phyloP scores from a whole-genome alignment of 192 early-diverging fungal genomes.

The Entomortierella chlamydospora region DNA sequence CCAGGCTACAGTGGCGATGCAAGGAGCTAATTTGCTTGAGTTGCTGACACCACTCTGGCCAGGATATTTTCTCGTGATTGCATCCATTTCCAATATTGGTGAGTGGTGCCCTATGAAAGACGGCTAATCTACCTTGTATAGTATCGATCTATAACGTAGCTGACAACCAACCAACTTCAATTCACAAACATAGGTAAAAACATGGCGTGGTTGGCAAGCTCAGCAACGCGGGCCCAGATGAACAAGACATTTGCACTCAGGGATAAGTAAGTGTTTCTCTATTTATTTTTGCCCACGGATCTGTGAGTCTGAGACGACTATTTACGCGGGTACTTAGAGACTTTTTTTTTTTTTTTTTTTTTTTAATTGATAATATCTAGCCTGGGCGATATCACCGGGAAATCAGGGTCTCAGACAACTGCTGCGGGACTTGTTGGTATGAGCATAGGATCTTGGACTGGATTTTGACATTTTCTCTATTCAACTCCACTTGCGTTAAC shows the following conservation, averaged over 20 bases:
- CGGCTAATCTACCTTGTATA: too few relatives aligned
- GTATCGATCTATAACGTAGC: too few relatives aligned
- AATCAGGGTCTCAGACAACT: slow-evolving; percentile 84
- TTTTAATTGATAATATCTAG: slow-evolving; percentile 13
- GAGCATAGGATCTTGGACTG: slow-evolving; percentile 2
- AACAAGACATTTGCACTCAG: slow-evolving; percentile 77
- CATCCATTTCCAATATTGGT: slow-evolving; percentile 84
- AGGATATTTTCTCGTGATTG: slow-evolving; percentile 77
- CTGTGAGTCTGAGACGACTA: neutral
- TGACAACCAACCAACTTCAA: too few relatives aligned
- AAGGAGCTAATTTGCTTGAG: slow-evolving; percentile 79
- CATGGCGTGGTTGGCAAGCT: slow-evolving; percentile 86
- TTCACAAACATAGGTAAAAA: slow-evolving; percentile 79
- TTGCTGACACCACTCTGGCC: slow-evolving; percentile 86
- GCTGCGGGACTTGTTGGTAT: slow-evolving; percentile 86
- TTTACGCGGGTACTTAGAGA: neutral
- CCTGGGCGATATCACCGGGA: slow-evolving; percentile 88
- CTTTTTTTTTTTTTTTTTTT: neutral
- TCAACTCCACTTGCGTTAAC: neutral
- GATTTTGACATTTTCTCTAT: neutral
- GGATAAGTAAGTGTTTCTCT: slow-evolving; percentile 68
- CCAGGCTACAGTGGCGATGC: slow-evolving; percentile 75
- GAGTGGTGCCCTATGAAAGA: slow-evolving; percentile 25
- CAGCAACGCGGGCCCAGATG: slow-evolving; percentile 85
- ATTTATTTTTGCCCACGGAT: neutral